These are phyloP conservation scores for Leptodermis oblonga DNA, from an alignment of 257 asterid genomes.

Conservation along the genomic window DNA sequence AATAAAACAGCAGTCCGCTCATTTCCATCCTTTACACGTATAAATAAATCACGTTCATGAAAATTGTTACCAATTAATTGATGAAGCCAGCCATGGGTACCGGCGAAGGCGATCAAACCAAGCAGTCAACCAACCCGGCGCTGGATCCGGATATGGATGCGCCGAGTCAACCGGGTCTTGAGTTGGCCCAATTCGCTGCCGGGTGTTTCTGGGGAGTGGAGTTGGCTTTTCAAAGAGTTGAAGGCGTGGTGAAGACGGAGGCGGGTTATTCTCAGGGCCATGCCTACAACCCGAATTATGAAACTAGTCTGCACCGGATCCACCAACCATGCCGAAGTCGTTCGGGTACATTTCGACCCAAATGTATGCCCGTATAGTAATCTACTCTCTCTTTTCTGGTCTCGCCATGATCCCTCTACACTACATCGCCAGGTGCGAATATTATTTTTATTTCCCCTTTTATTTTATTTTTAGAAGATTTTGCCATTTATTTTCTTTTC, in stretches of 20 bases:
- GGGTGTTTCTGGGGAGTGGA: conserved; percentile 94
- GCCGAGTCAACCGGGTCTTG: conserved; percentile 44
- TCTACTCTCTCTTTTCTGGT: conserved; percentile 69
- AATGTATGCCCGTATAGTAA: conserved; percentile 47
- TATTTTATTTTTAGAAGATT: no score
- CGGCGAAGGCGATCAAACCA: conserved; percentile 10
- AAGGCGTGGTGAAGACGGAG: conserved; percentile 77
- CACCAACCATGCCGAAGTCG: conserved; percentile 69
- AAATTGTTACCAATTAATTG: neutral
- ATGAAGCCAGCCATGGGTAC: conserved; percentile 36
- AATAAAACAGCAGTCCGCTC: no score
- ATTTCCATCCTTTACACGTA: neutral
- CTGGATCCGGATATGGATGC: conserved; percentile 43
- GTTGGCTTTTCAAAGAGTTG: conserved; percentile 58
- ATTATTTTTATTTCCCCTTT: neutral
- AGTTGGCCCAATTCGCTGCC: conserved; percentile 74
- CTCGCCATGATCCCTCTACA: conserved; percentile 66
- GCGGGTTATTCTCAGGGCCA: conserved; percentile 85
- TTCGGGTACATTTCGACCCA: conserved; percentile 74
- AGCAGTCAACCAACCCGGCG: conserved; percentile 50
- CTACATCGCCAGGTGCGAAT: conserved; percentile 65
- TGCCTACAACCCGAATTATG: conserved; percentile 51
- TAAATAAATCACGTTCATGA: no score
- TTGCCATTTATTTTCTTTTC: no score
- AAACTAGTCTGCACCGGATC: conserved; percentile 60